Evolutionary conservation across 805 yeast species (phyloP).

Genomic region (Maudiozyma pseudohumilis): DNA sequence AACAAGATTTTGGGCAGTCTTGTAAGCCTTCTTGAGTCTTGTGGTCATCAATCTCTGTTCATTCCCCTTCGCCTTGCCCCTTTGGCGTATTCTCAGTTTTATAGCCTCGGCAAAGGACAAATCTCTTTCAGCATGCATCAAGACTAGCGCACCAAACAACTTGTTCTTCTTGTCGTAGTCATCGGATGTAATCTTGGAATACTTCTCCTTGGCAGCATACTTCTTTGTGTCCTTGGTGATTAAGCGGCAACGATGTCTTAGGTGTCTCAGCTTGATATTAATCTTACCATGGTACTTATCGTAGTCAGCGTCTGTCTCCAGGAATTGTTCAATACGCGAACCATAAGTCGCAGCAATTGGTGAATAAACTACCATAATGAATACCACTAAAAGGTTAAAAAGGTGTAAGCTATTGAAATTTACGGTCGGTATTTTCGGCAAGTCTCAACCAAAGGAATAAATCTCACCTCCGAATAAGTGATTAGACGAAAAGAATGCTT

Average conservation of each 20-base stretch:
- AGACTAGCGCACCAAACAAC: slow-evolving; percentile 45
- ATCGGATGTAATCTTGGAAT: slow-evolving; percentile 36
- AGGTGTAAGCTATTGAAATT: too few relatives aligned
- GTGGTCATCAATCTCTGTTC: slow-evolving; percentile 44
- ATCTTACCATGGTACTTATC: slow-evolving; percentile 55
- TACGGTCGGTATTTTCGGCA: too few relatives aligned
- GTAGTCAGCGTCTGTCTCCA: slow-evolving; percentile 61
- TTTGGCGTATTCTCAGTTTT: slow-evolving; percentile 23
- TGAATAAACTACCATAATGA: slow-evolving; percentile 18
- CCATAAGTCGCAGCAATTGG: slow-evolving; percentile 34
- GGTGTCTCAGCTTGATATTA: slow-evolving; percentile 47
- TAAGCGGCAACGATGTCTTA: slow-evolving; percentile 56
- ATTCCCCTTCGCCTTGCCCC: slow-evolving; percentile 24
- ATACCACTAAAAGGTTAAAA: too few relatives aligned
- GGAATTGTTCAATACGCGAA: slow-evolving; percentile 50
- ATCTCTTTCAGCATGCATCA: slow-evolving; percentile 71
- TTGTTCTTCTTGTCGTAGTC: slow-evolving; percentile 42
- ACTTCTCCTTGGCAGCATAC: slow-evolving; percentile 40
- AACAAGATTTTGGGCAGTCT: slow-evolving; percentile 36
- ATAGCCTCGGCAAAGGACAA: slow-evolving; percentile 24
- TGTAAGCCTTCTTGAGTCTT: slow-evolving; percentile 56
- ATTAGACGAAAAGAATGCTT: too few relatives aligned
- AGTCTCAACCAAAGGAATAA: too few relatives aligned
- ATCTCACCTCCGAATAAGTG: too few relatives aligned
- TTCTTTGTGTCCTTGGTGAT: slow-evolving; percentile 59